Percentiles rank a stretch among this genome's conserved stretches.
phyloP scores from a whole-genome alignment of 768 basidiomycete species.

The Glaciozyma antarctica region DNA sequence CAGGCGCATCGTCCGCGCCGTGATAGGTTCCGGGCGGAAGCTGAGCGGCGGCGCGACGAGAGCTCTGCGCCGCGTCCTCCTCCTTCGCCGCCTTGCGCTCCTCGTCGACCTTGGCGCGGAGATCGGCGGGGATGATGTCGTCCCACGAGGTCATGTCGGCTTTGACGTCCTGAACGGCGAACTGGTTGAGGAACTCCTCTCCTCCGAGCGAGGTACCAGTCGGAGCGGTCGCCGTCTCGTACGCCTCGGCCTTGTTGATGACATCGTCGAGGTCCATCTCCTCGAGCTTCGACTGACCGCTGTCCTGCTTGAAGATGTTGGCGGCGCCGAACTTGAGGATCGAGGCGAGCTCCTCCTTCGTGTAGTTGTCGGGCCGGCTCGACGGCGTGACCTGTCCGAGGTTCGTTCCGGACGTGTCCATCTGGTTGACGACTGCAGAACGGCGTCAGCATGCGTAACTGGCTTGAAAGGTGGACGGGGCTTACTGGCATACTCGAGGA shows the following conservation, averaged over 20 bases:
- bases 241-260: constrained; percentile 89
- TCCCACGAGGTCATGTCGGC: constrained; percentile 95
- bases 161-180: constrained; percentile 97
- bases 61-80: constrained; percentile 47
- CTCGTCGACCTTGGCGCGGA: constrained; percentile 69
- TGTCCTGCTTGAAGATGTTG: constrained; percentile 98
- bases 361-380: constrained; percentile 43
- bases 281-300: constrained; percentile 85
- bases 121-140: constrained; percentile 92
- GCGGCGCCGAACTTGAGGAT: constrained; percentile 98
- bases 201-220: constrained; percentile 86
- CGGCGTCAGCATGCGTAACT: constrained; percentile 7
- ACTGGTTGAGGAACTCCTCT: constrained; percentile 87
- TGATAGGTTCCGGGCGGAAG: constrained; percentile 63
- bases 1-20: constrained; percentile 70
- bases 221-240: constrained; percentile 77
- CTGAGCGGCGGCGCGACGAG: constrained; percentile 75
- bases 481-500: constrained; percentile 96
- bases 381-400: constrained; percentile 53
- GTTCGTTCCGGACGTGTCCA: constrained; percentile 97
- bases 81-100: constrained; percentile 49
- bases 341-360: constrained; percentile 92
- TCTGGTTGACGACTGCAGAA: constrained; percentile 90
- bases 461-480: constrained; percentile 33
- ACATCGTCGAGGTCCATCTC: constrained; percentile 99